Base-by-base conservation (phyloP, 441 rosid species). In the Adansonia grandidieri region DNA sequence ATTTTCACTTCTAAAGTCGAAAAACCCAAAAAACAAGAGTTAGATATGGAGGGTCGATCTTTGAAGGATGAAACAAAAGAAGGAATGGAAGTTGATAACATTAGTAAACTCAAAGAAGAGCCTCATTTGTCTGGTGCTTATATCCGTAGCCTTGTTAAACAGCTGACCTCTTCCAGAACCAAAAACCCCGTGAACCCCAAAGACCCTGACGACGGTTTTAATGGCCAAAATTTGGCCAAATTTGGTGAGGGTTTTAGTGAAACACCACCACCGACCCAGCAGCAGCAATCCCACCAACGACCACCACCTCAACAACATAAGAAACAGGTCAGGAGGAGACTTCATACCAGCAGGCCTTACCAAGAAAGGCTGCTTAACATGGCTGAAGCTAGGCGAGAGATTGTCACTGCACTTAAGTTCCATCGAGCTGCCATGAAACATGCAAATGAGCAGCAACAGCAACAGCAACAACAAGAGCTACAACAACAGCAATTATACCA, bases 341-440 rank as follows among this genome's bases (percentile, higher is more conserved):
- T 96, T 71, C 97, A 90, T 80, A 91, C 99, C 32, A 92, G 91
- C 71, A 88, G 96, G 85, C 99, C 98, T 77, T 94, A 91, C 71
- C 98, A 96, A 87, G 98, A 96, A 74, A 90, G 97, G 86, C 95
- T 96, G 66, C 95, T 96, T 9, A 92, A 96, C 71, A 96, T 96
- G 99, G 99, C 99, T 7, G 98, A 94, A 86, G 99, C 98, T 54
- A 91, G 98, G 78, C 88, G 97, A 71, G 99, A 96, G 84, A 96
- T 96, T 77, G 99, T 96, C 77, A 90, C 98, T 78, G 98, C 98
- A 48, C 88, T 96, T 54, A 96, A 96, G 83, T 91, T 88, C 76
- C 99, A 96, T 64, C 86, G 99, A 4, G 99, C 98, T 17, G 75
- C 98, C 79, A 96, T 91, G 98, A 94, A 92, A 84, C 94, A 93